A percentile compares a stretch with the other conserved stretches of the same genome.
Evolutionary conservation across 768 basidiomycete genomes (phyloP).

Genomic region (Trametes maxima): DNA sequence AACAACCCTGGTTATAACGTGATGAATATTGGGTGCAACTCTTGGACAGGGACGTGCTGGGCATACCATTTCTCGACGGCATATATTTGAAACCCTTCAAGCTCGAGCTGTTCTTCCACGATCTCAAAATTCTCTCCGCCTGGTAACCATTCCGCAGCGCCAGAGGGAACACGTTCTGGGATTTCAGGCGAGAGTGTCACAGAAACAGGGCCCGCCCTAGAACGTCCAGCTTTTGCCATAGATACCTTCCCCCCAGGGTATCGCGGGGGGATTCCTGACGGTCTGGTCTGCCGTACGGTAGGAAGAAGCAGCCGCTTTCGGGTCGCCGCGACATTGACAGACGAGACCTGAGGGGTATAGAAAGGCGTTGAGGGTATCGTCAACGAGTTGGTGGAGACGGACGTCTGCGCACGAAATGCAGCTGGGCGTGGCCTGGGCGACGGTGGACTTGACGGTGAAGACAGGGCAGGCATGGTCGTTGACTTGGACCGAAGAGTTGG

Average conservation of each 20-base stretch:
- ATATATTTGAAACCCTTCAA: conserved; percentile 77
- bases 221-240: conserved; percentile 23
- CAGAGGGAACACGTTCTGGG: conserved; percentile 16
- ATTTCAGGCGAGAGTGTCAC: conserved; percentile 23
- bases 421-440: conserved; percentile 8
- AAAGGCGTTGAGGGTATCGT: conserved; percentile 18
- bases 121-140: conserved; percentile 51
- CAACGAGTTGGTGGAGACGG: conserved; percentile 12
- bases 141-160: conserved; percentile 41
- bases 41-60: neutral
- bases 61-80: conserved; percentile 83
- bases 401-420: conserved; percentile 18
- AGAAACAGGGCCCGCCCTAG: conserved; percentile 30
- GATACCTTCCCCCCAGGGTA: conserved; percentile 17
- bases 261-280: conserved; percentile 12
- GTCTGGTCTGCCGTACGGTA: conserved; percentile 25
- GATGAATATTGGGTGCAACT: neutral
- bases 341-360: conserved; percentile 24
- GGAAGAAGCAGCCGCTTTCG: conserved; percentile 29
- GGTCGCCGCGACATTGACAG: conserved; percentile 13
- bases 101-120: conserved; percentile 48
- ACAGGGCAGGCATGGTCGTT: conserved; percentile 12
- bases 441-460: conserved; percentile 11
- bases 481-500: conserved; percentile 16
- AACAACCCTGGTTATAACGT: conserved; percentile 53